Conservation (phyloP, 2,329 filamentous ascomycete genomes). For the Ophiobolus disseminans region DNA sequence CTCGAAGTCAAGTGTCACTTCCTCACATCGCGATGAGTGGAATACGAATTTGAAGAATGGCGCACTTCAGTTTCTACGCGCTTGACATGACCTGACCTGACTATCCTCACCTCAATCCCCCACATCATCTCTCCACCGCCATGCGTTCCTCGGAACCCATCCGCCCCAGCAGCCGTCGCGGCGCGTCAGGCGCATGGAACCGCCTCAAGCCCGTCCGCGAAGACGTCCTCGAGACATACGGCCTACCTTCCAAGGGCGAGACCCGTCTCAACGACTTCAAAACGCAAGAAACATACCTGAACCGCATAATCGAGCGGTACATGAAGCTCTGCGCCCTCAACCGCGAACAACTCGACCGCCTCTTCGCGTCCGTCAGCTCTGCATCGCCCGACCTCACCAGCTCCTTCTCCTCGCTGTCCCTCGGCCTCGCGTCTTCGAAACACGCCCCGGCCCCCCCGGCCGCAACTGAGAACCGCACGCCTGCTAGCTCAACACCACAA, state of each 20-base stretch:
- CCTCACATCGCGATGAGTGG: constrained; percentile 18
- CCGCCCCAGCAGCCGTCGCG: constrained; percentile 46
- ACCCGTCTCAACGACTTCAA: constrained; percentile 70
- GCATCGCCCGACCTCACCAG: constrained; percentile 16
- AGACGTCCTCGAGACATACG: constrained; percentile 81
- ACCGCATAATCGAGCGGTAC: constrained; percentile 85
- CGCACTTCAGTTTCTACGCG: not conserved
- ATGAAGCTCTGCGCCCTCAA: constrained; percentile 85
- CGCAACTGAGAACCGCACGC: constrained; percentile 32
- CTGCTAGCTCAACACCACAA: constrained; percentile 32
- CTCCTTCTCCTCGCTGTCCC: constrained; percentile 22
- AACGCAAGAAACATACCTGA: constrained; percentile 84
- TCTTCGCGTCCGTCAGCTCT: constrained; percentile 70
- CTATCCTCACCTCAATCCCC: constrained; percentile 3
- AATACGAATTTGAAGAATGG: constrained; percentile 20
- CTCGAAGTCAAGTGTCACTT: constrained; percentile 32
- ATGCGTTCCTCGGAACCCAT: constrained; percentile 43
- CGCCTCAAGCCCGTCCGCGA: constrained; percentile 73
- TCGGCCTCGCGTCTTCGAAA: constrained; percentile 12
- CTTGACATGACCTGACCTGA: not conserved
- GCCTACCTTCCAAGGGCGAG: constrained; percentile 90
- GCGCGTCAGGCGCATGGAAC: constrained; percentile 48
- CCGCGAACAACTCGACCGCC: constrained; percentile 74
- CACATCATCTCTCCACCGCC: not conserved
- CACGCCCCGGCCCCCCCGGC: constrained; percentile 21